phyloP scores from a whole-genome alignment of 73 alveolate genomes.

The Durusdinium trenchii region DNA sequence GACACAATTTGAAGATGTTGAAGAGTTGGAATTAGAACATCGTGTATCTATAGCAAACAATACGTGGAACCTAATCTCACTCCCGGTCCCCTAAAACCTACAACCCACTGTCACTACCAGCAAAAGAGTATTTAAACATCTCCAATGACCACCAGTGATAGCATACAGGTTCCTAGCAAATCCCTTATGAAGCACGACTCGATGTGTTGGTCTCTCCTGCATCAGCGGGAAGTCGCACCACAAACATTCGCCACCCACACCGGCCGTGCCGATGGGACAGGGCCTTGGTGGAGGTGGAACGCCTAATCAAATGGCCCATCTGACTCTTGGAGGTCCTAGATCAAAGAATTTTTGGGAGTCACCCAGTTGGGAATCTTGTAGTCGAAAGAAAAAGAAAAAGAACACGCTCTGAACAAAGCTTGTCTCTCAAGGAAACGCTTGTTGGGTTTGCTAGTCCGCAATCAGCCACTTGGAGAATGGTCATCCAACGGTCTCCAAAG shows the following conservation, averaged over 20 bases:
- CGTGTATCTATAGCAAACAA: too few species aligned
- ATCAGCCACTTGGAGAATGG: too few species aligned
- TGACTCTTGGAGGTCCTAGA: neutral
- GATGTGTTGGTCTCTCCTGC: conserved; percentile 46
- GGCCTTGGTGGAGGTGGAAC: too few species aligned
- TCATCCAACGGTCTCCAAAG: too few species aligned
- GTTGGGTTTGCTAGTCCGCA: too few species aligned
- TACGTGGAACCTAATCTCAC: too few species aligned
- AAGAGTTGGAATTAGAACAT: too few species aligned
- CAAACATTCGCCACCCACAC: conserved; percentile 32
- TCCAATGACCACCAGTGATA: too few species aligned
- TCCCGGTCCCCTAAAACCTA: neutral
- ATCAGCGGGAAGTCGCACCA: conserved; percentile 44
- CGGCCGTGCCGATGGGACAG: conserved; percentile 76
- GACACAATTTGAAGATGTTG: too few species aligned
- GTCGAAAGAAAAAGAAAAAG: too few species aligned
- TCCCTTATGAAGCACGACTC: neutral
- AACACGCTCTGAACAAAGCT: too few species aligned
- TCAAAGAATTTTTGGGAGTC: neutral
- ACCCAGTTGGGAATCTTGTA: too few species aligned
- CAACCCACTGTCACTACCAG: neutral
- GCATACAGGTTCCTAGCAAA: neutral
- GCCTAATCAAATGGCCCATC: neutral
- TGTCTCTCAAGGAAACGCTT: neutral
- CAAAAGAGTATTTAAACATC: neutral